A percentile compares a stretch with the other conserved stretches of the same genome.
phyloP scores from a whole-genome alignment of 441 rosid species.

The Kokia cookei region DNA sequence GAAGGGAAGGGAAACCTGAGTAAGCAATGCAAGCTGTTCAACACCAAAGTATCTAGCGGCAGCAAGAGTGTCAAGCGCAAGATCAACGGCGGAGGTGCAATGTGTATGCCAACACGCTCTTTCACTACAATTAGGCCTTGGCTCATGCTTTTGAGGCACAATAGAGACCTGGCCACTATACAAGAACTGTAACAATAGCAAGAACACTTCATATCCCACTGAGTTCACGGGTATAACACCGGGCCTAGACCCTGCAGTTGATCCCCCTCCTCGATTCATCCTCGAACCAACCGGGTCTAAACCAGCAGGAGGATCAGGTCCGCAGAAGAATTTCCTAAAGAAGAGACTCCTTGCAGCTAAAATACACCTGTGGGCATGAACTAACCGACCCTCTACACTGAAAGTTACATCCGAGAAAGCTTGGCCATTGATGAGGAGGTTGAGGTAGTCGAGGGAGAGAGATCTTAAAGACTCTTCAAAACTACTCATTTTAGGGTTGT shows the following conservation, averaged over 20 bases:
- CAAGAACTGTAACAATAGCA: slow-evolving; percentile 84
- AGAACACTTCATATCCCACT: slow-evolving; percentile 95
- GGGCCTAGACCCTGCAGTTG: slow-evolving; percentile 28
- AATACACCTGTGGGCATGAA: slow-evolving; percentile 97
- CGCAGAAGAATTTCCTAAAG: slow-evolving; percentile 91
- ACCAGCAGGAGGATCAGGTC: slow-evolving; percentile 64
- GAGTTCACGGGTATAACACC: slow-evolving; percentile 94
- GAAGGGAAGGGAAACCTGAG: slow-evolving; percentile 54
- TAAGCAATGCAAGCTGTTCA: slow-evolving; percentile 94
- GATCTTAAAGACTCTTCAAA: slow-evolving; percentile 83
- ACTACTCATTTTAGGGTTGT: slow-evolving; percentile 26
- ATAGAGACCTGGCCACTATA: slow-evolving; percentile 96
- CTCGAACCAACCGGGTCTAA: slow-evolving; percentile 47
- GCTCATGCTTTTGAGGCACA: slow-evolving; percentile 93
- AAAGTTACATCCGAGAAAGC: slow-evolving; percentile 99
- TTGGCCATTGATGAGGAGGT: slow-evolving; percentile 93
- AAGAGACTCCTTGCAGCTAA: slow-evolving; percentile 90
- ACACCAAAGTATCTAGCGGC: slow-evolving; percentile 97
- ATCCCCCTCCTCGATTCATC: slow-evolving; percentile 22
- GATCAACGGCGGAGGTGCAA: slow-evolving; percentile 99
- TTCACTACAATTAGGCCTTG: slow-evolving; percentile 93
- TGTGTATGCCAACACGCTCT: slow-evolving; percentile 99
- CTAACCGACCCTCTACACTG: slow-evolving; percentile 93
- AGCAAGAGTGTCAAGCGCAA: slow-evolving; percentile 91
- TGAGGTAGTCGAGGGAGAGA: slow-evolving; percentile 83